A percentile compares a stretch with the other conserved stretches of the same genome.
Conservation (phyloP, 2,329 filamentous ascomycete genomes). For the Sporothrix protearum region DNA sequence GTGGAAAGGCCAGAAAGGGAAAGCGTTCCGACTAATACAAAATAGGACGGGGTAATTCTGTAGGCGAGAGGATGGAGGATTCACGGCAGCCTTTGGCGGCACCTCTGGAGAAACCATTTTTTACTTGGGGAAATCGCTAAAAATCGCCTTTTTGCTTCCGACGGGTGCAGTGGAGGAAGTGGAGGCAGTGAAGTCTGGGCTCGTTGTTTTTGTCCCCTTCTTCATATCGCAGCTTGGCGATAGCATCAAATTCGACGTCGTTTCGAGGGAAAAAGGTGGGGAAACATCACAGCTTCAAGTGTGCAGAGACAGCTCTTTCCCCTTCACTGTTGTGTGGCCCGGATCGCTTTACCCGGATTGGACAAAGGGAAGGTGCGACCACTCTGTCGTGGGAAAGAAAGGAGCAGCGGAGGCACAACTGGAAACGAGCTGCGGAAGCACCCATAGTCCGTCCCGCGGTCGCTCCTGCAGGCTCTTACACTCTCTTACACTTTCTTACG, state of each 20-base stretch:
- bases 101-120: background rate
- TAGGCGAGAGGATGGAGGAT: too few relatives aligned
- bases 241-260: background rate
- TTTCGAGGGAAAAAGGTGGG: background rate
- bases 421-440: background rate
- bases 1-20: background rate
- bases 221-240: conserved; percentile 1
- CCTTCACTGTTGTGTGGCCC: background rate
- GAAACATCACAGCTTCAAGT: background rate
- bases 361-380: background rate
- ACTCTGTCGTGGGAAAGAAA: background rate
- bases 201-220: too few relatives aligned
- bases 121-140: background rate
- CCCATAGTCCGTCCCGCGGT: too few relatives aligned
- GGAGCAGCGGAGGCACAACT: background rate
- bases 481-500: background rate
- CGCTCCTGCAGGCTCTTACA: background rate
- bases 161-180: background rate
- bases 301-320: conserved; percentile 2
- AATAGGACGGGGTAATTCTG: conserved; percentile 1
- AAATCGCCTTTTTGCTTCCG: conserved; percentile 9
- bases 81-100: background rate
- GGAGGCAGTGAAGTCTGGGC: background rate
- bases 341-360: conserved; percentile 15
- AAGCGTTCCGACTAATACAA: background rate